Evolutionary conservation across 345 rosid species (phyloP).

Genomic region (Bruguiera gymnorhiza): DNA sequence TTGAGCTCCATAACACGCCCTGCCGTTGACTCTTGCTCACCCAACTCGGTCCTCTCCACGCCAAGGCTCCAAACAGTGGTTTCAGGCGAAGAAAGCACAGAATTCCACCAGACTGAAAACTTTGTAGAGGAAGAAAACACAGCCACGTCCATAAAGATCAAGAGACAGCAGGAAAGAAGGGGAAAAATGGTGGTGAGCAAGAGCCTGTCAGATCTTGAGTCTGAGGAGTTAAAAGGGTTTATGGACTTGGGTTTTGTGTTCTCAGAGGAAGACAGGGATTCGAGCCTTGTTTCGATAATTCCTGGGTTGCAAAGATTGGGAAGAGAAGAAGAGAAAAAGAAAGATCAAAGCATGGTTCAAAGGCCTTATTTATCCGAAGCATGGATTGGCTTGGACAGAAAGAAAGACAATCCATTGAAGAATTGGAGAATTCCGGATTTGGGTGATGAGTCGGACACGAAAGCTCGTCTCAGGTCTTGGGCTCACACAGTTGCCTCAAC

Average conservation of each 20-base stretch:
- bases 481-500: constrained; percentile 74
- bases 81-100: constrained; percentile 39
- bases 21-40: constrained; percentile 28
- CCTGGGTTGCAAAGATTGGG: constrained; percentile 70
- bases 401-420: constrained; percentile 43
- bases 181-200: constrained; percentile 32
- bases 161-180: constrained; percentile 6
- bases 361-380: constrained; percentile 88
- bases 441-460: constrained; percentile 52
- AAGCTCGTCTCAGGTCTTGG: constrained; percentile 62
- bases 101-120: not conserved
- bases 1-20: constrained; percentile 33
- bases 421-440: constrained; percentile 57
- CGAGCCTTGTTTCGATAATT: constrained; percentile 63
- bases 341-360: not conserved
- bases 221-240: constrained; percentile 80
- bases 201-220: constrained; percentile 69
- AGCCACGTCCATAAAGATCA: not conserved
- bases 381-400: constrained; percentile 50
- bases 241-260: constrained; percentile 90
- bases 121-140: constrained; percentile 7
- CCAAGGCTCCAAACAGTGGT: constrained; percentile 36
- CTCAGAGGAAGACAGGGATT: constrained; percentile 66
- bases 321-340: constrained; percentile 29
- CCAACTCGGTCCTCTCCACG: constrained; percentile 40